Evolutionary conservation across 1,139 yeast genomes (phyloP), one percentile per base, ranked within the genome.

Genomic region (Magnusiomyces tetraspermus): DNA sequence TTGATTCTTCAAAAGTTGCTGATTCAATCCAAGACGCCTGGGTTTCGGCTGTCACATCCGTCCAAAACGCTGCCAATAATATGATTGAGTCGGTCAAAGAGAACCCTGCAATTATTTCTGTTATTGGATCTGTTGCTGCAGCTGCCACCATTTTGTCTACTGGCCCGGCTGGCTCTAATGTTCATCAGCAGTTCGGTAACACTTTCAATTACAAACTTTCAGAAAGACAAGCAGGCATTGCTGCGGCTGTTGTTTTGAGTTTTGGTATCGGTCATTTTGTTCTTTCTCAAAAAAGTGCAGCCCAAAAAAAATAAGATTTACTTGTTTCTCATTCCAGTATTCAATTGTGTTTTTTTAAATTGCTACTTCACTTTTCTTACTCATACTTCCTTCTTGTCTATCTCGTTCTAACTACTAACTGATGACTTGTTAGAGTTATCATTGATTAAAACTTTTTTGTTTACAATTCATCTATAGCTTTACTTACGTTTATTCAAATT

Each of bases 241-340:
- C 46, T 8, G 40, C 52, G 11, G 50, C 41, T 30, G 46, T 45
- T 26, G 38, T 51, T 10, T 37, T 31, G 11, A 37, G 50, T 21
- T 31, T 49, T 24, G 52, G 52, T 3, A 33, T 46, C n/a, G 51
- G 50, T 19, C 54, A 52, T 2, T 31, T 37, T n/a, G 24, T 31
- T 33, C 28, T 31, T 21, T 22, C 15, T 41, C 11, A 43, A 24
- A 28, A 43, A 43, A 33, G 36, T 28, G n/a, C 38, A 42, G 15
- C n/a, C n/a, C n/a, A n/a, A n/a, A 28, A 49, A 28, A 11, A 28
- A 28, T 8, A 11, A 8, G 31, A 28, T 28, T 28, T 28, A 30
- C 1, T 6, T 28, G 11, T 28, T 28, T 11, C 31, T 28, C 6
- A n/a, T n/a, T n/a, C n/a, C n/a, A n/a, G n/a, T n/a, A n/a, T n/a